Evolutionary conservation across 805 yeast genomes (phyloP).

Genomic region (Wickerhamiella qilinensis): DNA sequence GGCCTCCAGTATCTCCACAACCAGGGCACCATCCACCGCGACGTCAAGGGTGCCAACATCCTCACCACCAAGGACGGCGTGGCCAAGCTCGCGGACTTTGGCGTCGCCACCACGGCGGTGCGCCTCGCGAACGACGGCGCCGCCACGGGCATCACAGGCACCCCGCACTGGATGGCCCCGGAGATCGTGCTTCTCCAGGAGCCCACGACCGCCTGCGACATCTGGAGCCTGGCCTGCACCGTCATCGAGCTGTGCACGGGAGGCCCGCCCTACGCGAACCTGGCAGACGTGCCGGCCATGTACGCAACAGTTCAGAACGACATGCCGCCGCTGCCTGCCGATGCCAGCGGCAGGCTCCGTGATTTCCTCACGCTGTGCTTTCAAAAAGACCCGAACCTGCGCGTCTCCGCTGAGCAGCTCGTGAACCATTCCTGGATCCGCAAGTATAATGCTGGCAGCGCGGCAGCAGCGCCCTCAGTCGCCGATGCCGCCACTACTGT

Average conservation of each 20-base stretch:
- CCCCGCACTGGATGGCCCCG: constrained; percentile 99
- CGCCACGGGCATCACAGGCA: constrained; percentile 39
- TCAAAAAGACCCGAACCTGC: constrained; percentile 45
- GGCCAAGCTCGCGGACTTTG: constrained; percentile 63
- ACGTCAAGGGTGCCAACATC: constrained; percentile 62
- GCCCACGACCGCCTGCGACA: constrained; percentile 73
- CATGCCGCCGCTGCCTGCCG: constrained; percentile 49
- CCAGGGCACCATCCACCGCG: constrained; percentile 66
- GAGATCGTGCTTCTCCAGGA: constrained; percentile 65
- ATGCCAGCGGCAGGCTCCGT: constrained; percentile 25
- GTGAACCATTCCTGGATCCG: constrained; percentile 47
- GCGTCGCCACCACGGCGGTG: constrained; percentile 39
- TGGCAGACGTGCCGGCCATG: constrained; percentile 61
- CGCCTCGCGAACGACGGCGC: neutral
- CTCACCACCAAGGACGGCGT: constrained; percentile 43
- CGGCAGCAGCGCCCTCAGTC: constrained; percentile 4
- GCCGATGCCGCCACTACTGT: constrained; percentile 19
- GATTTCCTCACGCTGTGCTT: constrained; percentile 57
- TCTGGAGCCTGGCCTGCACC: constrained; percentile 86
- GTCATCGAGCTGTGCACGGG: constrained; percentile 74
- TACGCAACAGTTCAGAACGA: constrained; percentile 72
- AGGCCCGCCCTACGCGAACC: constrained; percentile 70
- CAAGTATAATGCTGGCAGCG: constrained; percentile 6
- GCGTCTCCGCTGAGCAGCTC: constrained; percentile 41
- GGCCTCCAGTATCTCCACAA: constrained; percentile 52